Evolutionary conservation across 1,139 yeast genomes (phyloP).

Genomic region (Hemisphaericaspora subhashii): DNA sequence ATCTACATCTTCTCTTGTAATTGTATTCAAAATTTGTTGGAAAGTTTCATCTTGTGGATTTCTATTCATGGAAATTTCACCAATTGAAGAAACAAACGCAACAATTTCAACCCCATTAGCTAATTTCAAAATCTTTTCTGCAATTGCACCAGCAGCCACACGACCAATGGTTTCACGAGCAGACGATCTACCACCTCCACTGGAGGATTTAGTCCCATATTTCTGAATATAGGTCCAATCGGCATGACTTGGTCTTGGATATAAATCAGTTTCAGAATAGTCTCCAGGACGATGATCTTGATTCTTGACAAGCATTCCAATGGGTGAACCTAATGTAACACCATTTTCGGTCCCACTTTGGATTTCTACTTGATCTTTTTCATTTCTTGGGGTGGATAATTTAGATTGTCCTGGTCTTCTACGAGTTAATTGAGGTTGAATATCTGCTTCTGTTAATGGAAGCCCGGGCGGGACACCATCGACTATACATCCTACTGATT

Average conservation of each 20-base stretch:
- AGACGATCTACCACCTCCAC: slow-evolving; percentile 96
- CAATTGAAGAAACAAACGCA: slow-evolving; percentile 93
- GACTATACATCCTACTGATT: slow-evolving; percentile 97
- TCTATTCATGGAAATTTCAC: slow-evolving; percentile 73
- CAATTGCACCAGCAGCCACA: slow-evolving; percentile 98
- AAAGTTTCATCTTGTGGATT: slow-evolving; percentile 66
- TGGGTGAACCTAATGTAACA: slow-evolving; percentile 89
- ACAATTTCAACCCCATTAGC: slow-evolving; percentile 89
- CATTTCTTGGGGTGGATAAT: slow-evolving; percentile 91
- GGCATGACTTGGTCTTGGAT: slow-evolving; percentile 98
- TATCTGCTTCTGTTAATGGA: slow-evolving; percentile 77
- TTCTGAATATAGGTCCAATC: slow-evolving; percentile 90
- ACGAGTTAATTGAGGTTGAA: slow-evolving; percentile 93
- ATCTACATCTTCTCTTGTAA: slow-evolving; percentile 88
- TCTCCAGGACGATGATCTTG: slow-evolving; percentile 97
- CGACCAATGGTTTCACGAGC: slow-evolving; percentile 98
- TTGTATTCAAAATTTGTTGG: slow-evolving; percentile 62
- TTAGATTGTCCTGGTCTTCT: slow-evolving; percentile 97
- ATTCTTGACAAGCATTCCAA: slow-evolving; percentile 87
- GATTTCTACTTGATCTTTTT: slow-evolving; percentile 86
- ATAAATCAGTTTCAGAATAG: slow-evolving; percentile 89
- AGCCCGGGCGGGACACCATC: slow-evolving; percentile 98
- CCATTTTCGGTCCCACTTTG: slow-evolving; percentile 96
- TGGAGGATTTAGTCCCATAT: slow-evolving; percentile 88
- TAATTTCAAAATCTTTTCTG: slow-evolving; percentile 78